Evolutionary conservation across 768 basidiomycete genomes (phyloP).

Genomic region (Kwoniella botswanensis): DNA sequence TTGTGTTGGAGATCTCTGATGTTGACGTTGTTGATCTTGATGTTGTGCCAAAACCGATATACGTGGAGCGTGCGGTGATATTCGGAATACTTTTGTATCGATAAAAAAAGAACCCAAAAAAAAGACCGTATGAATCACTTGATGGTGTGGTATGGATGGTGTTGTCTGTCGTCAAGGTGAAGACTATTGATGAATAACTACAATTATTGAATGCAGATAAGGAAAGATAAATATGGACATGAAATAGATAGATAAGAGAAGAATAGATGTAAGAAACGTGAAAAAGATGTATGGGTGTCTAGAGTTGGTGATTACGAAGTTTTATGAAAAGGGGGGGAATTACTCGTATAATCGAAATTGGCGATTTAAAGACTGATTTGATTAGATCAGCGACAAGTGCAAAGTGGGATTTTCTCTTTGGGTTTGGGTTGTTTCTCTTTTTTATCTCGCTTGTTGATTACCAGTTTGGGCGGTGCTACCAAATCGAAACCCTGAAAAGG

Average conservation of each 20-base stretch:
- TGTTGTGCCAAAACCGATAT: background rate
- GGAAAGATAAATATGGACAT: background rate
- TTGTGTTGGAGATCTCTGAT: background rate
- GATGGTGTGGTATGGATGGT: background rate
- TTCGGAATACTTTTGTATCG: background rate
- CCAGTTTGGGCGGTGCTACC: too few species aligned
- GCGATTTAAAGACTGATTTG: constrained; percentile 22
- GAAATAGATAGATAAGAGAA: too few species aligned
- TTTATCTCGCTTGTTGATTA: constrained; percentile 5
- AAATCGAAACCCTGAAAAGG: background rate
- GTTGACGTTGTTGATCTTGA: background rate
- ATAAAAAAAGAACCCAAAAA: background rate
- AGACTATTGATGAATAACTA: background rate
- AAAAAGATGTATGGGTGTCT: too few species aligned
- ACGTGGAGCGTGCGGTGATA: background rate
- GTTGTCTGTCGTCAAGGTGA: too few species aligned
- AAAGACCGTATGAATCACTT: background rate
- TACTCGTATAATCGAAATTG: background rate
- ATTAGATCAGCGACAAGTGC: constrained; percentile 21
- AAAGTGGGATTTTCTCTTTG: background rate
- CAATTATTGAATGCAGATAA: background rate
- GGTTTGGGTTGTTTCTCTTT: too few species aligned
- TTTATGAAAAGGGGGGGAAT: background rate
- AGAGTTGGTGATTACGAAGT: background rate
- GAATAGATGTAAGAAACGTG: too few species aligned